These are phyloP conservation scores for Plasmodium billcollinsi DNA, from an alignment of 169 alveolate genomes.

Conservation along the genomic window DNA sequence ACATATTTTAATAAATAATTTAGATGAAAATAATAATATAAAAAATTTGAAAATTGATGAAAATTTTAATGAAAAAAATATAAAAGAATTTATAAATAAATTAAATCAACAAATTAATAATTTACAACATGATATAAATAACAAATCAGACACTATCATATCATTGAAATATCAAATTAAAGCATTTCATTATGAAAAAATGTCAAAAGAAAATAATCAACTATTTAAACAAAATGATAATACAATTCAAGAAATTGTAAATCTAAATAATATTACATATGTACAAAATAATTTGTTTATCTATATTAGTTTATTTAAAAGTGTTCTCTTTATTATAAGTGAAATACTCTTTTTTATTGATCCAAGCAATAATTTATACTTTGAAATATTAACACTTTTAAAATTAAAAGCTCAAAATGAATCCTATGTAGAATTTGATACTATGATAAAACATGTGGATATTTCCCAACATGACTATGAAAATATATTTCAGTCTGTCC, in stretches of 20 bases:
- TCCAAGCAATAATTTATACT: slow-evolving; percentile 54
- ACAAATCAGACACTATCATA: slow-evolving; percentile 18
- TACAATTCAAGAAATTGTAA: slow-evolving; percentile 36
- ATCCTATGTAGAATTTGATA: slow-evolving; percentile 42
- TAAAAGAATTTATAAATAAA: slow-evolving; percentile 50
- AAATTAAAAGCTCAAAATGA: slow-evolving; percentile 27
- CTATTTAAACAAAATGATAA: not conserved
- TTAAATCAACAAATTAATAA: slow-evolving; percentile 52
- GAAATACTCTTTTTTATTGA: slow-evolving; percentile 61
- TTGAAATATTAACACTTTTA: slow-evolving; percentile 62
- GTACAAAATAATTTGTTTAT: slow-evolving; percentile 58
- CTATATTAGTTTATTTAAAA: slow-evolving; percentile 68
- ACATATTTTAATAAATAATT: slow-evolving; percentile 14
- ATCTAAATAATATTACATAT: slow-evolving; percentile 58
- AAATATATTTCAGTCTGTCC: slow-evolving; percentile 52
- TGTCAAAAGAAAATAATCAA: slow-evolving; percentile 23
- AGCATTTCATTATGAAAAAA: slow-evolving; percentile 37
- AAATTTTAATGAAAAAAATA: slow-evolving; percentile 34
- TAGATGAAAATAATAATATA: slow-evolving; percentile 22
- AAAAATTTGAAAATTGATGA: slow-evolving; percentile 17
- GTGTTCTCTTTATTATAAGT: slow-evolving; percentile 68
- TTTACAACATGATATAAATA: slow-evolving; percentile 19
- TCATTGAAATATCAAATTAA: slow-evolving; percentile 67
- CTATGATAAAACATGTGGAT: slow-evolving; percentile 12
- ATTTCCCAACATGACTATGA: slow-evolving; percentile 63